Evolutionary conservation across 2,329 filamentous ascomycete genomes (phyloP), one percentile per base, ranked within the genome.

Genomic region (Colletotrichum caudatum): DNA sequence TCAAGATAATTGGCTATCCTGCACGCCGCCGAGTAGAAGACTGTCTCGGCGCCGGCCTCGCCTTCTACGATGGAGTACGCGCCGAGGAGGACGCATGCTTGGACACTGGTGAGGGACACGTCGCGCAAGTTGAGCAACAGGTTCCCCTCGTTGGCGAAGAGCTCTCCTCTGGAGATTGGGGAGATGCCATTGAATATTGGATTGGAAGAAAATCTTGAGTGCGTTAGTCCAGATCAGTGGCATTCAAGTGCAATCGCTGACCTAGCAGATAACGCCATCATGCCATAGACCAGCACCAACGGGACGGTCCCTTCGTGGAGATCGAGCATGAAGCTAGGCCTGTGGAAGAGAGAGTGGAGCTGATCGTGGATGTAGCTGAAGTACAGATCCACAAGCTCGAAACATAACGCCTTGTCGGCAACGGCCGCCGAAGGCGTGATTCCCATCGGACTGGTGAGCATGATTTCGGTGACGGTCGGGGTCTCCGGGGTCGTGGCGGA

Each of bases 21-120:
- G 68, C 77, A 79, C 3, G 81, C 81, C 16, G 81, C 74, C 14
- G 77, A 76, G 59, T 83, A 83, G 71, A 80, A 83, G 20, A 84
- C 74, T 0, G 80, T 77, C 63, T 84, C 83, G 0, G 81, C 75
- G 1, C 76, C 76, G 7, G 79, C 76, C 20, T 83, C 75, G 1
- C 79, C 78, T 20, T 83, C 79, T 5, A 78, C 79, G 53, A 80
- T 77, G 3, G 79, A 79, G 44, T 75, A 69, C 0, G 76, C 74
- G 2, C 80, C 82, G 0, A 84, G 73, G 7, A 84, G 73, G 6
- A 84, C 78, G 53, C 80, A 81, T 6, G 80, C 80, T 73, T 84
- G 83, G 12, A 83, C 76, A 1, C 80, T 83, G 3, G 64, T 75
- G 12, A 83, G 69, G 5, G 79, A 81, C 2, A 82, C 76, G 18